phyloP scores from a whole-genome alignment of 2,329 filamentous ascomycete species.

The Exophiala oligosperma region DNA sequence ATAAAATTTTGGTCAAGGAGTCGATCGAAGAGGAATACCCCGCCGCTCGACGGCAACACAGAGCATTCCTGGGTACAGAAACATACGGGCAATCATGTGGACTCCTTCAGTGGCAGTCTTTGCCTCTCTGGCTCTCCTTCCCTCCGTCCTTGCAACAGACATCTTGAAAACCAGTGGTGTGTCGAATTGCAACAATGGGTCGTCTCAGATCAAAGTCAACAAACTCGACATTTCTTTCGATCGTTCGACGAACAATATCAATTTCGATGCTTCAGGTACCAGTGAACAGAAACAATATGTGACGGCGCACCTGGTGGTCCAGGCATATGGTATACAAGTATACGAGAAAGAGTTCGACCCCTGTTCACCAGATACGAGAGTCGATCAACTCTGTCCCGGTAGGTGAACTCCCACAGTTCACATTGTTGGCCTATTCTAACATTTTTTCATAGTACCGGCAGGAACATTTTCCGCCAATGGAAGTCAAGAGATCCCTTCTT shows the following conservation, averaged over 20 bases:
- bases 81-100: constrained; percentile 18
- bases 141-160: constrained; percentile 61
- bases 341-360: constrained; percentile 83
- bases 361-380: constrained; percentile 66
- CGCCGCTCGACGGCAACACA: constrained; percentile 2
- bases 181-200: constrained; percentile 62
- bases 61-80: neutral
- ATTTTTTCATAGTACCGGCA: constrained; percentile 59
- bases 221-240: constrained; percentile 78
- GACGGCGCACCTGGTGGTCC: constrained; percentile 71
- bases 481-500: constrained; percentile 66
- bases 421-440: constrained; percentile 1
- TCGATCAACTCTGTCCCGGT: constrained; percentile 80
- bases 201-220: constrained; percentile 66
- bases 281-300: constrained; percentile 77
- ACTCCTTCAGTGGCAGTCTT: constrained; percentile 15
- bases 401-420: constrained; percentile 36
- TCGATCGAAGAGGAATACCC: neutral
- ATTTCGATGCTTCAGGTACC: constrained; percentile 78
- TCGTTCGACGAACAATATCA: constrained; percentile 68
- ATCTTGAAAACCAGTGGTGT: constrained; percentile 81
- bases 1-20: too few relatives aligned
- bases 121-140: constrained; percentile 22
- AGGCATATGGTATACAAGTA: constrained; percentile 78
- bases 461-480: constrained; percentile 74